These are phyloP conservation scores for Fusarium solani-melongenae DNA, from an alignment of 2,329 filamentous ascomycete species.

Conservation along the genomic window DNA sequence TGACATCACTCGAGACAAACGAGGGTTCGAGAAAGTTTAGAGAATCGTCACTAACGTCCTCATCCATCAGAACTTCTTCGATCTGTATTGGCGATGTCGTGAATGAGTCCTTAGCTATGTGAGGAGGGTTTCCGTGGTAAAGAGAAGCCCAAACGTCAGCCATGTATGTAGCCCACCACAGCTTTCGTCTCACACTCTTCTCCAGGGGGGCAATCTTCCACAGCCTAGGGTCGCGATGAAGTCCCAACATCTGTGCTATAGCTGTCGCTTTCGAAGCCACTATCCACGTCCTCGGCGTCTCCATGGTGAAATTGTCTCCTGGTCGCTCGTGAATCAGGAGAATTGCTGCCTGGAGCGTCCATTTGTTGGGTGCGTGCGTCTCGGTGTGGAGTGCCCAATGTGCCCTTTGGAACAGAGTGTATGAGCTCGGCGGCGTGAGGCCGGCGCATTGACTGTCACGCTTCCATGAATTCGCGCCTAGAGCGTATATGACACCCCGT, in stretches of 20 bases:
- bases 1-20: slow-evolving; percentile 25
- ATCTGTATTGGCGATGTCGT: slow-evolving; percentile 46
- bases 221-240: slow-evolving; percentile 48
- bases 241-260: slow-evolving; percentile 51
- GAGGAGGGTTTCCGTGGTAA: slow-evolving; percentile 53
- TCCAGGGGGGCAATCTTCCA: slow-evolving; percentile 52
- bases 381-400: slow-evolving; percentile 50
- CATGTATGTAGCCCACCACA: slow-evolving; percentile 52
- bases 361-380: slow-evolving; percentile 51
- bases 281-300: slow-evolving; percentile 52
- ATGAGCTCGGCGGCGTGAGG: slow-evolving; percentile 48
- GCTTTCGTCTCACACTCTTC: slow-evolving; percentile 46
- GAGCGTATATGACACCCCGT: slow-evolving; percentile 43
- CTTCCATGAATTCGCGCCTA: slow-evolving; percentile 4
- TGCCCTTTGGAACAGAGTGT: slow-evolving; percentile 44
- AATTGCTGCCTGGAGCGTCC: slow-evolving; percentile 51
- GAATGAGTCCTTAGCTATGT: slow-evolving; percentile 48
- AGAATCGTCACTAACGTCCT: slow-evolving; percentile 33
- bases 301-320: slow-evolving; percentile 50
- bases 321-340: slow-evolving; percentile 52
- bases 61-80: slow-evolving; percentile 49
- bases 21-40: neutral
- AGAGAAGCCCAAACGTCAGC: slow-evolving; percentile 52
- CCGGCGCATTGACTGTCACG: neutral
- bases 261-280: slow-evolving; percentile 50